Evolutionary conservation across 257 asterid species (phyloP).

Genomic region (Euphrasia confusa): DNA sequence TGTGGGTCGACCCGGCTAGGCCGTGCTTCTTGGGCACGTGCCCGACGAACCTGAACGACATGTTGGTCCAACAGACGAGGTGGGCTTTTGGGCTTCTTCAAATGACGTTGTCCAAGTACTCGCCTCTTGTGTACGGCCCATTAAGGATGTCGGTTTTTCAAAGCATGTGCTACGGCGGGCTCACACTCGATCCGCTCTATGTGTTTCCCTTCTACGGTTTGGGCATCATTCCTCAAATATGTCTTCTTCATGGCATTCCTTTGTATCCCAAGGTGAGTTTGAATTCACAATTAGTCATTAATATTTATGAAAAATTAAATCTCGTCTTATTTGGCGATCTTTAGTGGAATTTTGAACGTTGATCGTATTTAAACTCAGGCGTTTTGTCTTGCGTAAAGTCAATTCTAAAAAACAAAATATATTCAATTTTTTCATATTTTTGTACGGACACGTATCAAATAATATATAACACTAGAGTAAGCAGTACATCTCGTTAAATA

Average conservation of each 20-base stretch:
- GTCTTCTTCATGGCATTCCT: slow-evolving; percentile 33
- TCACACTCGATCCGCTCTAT: slow-evolving; percentile 25
- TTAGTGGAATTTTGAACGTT: too few relatives aligned
- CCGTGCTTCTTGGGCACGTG: slow-evolving; percentile 46
- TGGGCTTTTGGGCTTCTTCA: slow-evolving; percentile 40
- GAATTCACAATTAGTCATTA: too few relatives aligned
- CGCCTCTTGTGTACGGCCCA: slow-evolving; percentile 40
- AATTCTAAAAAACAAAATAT: too few relatives aligned
- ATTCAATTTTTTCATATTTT: too few relatives aligned
- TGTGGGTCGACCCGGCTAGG: slow-evolving; percentile 32
- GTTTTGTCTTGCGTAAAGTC: too few relatives aligned
- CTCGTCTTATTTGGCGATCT: too few relatives aligned
- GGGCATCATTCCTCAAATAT: slow-evolving; percentile 37
- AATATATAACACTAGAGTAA: too few relatives aligned
- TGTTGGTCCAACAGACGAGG: slow-evolving; percentile 42
- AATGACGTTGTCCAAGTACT: slow-evolving; percentile 26
- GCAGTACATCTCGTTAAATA: too few relatives aligned
- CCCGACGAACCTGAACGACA: slow-evolving; percentile 40
- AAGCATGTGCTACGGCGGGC: slow-evolving; percentile 32
- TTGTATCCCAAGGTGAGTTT: slow-evolving; percentile 39
- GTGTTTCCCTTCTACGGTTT: slow-evolving; percentile 31
- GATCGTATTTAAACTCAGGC: too few relatives aligned
- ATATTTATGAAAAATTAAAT: too few relatives aligned
- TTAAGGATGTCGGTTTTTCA: slow-evolving; percentile 34
- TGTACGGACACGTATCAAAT: too few relatives aligned